These are phyloP conservation scores for Apiotrichum sp. DNA, from an alignment of 1,284 basidiomycete genomes.

Conservation along the genomic window DNA sequence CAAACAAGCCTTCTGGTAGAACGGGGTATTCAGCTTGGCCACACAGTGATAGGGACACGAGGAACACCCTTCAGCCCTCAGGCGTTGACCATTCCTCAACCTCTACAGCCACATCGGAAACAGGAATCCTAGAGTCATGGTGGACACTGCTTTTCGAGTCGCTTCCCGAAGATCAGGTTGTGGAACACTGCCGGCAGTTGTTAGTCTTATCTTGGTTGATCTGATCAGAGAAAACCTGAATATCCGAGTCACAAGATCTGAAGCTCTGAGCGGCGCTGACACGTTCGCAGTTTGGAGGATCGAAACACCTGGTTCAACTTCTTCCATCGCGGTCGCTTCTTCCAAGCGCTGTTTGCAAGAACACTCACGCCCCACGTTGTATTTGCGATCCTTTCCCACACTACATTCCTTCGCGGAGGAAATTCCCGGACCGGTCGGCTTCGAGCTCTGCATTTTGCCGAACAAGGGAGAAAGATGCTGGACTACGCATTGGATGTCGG, in stretches of 20 bases:
- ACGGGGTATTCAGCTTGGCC: too few relatives aligned
- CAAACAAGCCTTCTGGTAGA: neutral
- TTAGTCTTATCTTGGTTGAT: neutral
- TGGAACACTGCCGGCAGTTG: slow-evolving; percentile 1
- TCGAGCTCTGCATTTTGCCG: slow-evolving; percentile 22
- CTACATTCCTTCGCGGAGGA: slow-evolving; percentile 23
- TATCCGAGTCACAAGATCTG: too few relatives aligned
- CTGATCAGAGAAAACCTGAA: too few relatives aligned
- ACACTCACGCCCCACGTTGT: slow-evolving; percentile 20
- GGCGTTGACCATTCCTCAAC: too few relatives aligned
- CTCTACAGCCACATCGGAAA: too few relatives aligned
- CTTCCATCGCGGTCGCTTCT: slow-evolving; percentile 22
- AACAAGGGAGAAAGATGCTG: slow-evolving; percentile 25
- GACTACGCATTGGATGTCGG: slow-evolving; percentile 21
- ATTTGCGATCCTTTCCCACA: slow-evolving; percentile 26
- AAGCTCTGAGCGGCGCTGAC: too few relatives aligned
- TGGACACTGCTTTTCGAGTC: slow-evolving; percentile 3
- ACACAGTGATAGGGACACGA: too few relatives aligned
- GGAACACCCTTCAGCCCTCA: too few relatives aligned
- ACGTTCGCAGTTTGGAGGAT: slow-evolving; percentile 15
- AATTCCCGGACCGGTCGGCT: slow-evolving; percentile 12
- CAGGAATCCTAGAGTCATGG: neutral
- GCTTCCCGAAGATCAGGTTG: neutral
- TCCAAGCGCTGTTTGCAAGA: slow-evolving; percentile 13
- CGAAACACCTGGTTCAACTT: slow-evolving; percentile 23